Evolutionary conservation across 2,329 filamentous ascomycete genomes (phyloP).

Genomic region (Exophiala alcalophila): DNA sequence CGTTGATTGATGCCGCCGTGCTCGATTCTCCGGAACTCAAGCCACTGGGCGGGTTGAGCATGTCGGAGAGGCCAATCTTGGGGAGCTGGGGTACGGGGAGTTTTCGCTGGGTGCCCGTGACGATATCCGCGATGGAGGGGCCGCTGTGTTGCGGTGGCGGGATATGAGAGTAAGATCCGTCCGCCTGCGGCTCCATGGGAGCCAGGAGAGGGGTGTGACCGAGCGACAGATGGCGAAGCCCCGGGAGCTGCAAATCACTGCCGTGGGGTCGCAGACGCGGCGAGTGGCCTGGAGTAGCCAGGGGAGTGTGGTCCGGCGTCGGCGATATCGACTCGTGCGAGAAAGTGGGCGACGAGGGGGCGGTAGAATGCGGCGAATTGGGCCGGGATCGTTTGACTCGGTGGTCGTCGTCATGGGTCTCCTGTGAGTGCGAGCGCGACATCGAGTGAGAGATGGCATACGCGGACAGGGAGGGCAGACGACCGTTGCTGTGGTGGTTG

Average conservation of each 20-base stretch:
- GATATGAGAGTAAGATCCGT: constrained; percentile 56
- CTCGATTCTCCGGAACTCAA: constrained; percentile 75
- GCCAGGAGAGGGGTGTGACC: constrained; percentile 65
- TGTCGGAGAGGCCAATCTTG: constrained; percentile 81
- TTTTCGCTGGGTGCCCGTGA: constrained; percentile 87
- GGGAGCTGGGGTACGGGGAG: constrained; percentile 84
- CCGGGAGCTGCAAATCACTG: constrained; percentile 76
- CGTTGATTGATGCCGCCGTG: constrained; percentile 71
- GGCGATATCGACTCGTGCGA: constrained; percentile 94
- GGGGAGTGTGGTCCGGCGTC: constrained; percentile 96
- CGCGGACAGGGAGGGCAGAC: constrained; percentile 73
- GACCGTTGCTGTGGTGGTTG: constrained; percentile 50
- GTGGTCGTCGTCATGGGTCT: constrained; percentile 70
- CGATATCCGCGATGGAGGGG: constrained; percentile 85
- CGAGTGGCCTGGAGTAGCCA: constrained; percentile 92
- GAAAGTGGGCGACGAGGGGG: constrained; percentile 92
- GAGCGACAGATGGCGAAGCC: constrained; percentile 70
- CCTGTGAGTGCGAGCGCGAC: constrained; percentile 65
- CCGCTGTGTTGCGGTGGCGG: constrained; percentile 58
- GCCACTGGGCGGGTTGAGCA: constrained; percentile 66
- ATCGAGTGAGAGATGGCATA: constrained; percentile 76
- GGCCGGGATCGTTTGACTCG: constrained; percentile 85
- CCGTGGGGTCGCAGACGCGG: constrained; percentile 80
- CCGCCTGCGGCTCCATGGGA: constrained; percentile 66
- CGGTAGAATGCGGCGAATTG: constrained; percentile 91